Evolutionary conservation across 2,329 filamentous ascomycete species (phyloP).

Genomic region (Alternaria angustiovoidea): DNA sequence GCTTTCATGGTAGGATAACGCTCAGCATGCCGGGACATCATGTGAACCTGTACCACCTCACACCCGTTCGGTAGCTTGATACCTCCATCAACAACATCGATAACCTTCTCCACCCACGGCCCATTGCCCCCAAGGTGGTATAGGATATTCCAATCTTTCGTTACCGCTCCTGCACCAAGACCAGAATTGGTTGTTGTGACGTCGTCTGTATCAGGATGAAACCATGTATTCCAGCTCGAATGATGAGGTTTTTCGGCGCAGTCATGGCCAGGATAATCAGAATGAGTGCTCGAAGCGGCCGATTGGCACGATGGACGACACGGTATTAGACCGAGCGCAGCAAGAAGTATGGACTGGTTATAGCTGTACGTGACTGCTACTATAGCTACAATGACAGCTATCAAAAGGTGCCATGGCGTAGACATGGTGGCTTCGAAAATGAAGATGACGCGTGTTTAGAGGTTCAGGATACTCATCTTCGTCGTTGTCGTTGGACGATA

Average conservation of each 20-base stretch:
- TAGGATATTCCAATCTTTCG: conserved; percentile 58
- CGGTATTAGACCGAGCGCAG: conserved; percentile 1
- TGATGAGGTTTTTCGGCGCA: conserved; percentile 42
- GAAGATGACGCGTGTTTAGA: not conserved
- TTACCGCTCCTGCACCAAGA: conserved; percentile 38
- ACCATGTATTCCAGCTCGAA: conserved; percentile 47
- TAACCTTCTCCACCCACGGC: conserved; percentile 62
- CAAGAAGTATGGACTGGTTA: not conserved
- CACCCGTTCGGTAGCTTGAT: conserved; percentile 59
- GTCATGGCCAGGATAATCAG: conserved; percentile 34
- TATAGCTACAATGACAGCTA: conserved; percentile 11
- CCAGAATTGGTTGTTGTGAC: conserved; percentile 12
- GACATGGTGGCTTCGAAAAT: conserved; percentile 7
- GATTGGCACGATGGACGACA: conserved; percentile 9
- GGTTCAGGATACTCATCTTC: not conserved
- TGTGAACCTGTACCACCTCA: conserved; percentile 64
- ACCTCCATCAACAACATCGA: conserved; percentile 52
- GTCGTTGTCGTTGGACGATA: conserved; percentile 9
- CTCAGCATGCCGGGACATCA: conserved; percentile 67
- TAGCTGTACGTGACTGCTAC: conserved; percentile 1
- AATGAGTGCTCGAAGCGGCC: conserved; percentile 10
- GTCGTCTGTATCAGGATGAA: conserved; percentile 39
- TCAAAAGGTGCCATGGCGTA: not conserved
- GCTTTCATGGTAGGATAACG: conserved; percentile 63
- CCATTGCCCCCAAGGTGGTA: conserved; percentile 64